Evolutionary conservation across 495 filamentous ascomycete genomes (phyloP), one percentile per base, ranked within the genome.

Genomic region (Penicillium chermesinum): DNA sequence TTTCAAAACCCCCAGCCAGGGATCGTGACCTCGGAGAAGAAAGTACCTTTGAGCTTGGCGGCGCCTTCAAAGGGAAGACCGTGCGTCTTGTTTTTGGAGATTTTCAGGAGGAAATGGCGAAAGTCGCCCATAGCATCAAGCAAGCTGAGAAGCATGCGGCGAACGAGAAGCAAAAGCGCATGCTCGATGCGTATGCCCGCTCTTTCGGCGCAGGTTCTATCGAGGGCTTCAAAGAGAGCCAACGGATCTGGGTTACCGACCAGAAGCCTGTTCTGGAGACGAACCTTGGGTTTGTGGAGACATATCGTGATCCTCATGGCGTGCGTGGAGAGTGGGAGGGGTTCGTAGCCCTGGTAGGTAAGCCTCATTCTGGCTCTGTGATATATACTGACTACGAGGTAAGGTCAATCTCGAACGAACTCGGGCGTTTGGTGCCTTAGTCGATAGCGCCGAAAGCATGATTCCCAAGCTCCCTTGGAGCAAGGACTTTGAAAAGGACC

Each of bases 271-370:
- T 79, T 64, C 82, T 98, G 14, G 93, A 97, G 65, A 86, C 78
- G 14, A 91, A 97, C 63, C 81, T 97, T 46, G 93, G 93, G 1
- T 98, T 97, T 58, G 85, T 98, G 34, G 93, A 98, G 70, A 95
- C 91, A 0, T 98, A 97, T 61, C 80, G 93, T 41, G 93, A 98
- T 62, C 93, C 93, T 1, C 86, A 89, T 44, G 91, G 93, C 38
- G 82, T 95, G 9, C 77, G 91, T 42, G 91, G 87, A n/a, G 93
- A 98, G 62, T 98, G 93, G 93, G 91, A 97, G 65, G 91, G 89
- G 1, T 93, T 95, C 57, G 87, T 87, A 43, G 86, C 86, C 25
- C 74, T 87, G 54, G 84, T 88, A 49, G 34, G 49, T 10, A 12
- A 18, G 22, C 32, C 13, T 25, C 3, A 18, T 45, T 32, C 4